phyloP scores from a whole-genome alignment of 1,284 basidiomycete species.

The Ceratobasidium sp. region DNA sequence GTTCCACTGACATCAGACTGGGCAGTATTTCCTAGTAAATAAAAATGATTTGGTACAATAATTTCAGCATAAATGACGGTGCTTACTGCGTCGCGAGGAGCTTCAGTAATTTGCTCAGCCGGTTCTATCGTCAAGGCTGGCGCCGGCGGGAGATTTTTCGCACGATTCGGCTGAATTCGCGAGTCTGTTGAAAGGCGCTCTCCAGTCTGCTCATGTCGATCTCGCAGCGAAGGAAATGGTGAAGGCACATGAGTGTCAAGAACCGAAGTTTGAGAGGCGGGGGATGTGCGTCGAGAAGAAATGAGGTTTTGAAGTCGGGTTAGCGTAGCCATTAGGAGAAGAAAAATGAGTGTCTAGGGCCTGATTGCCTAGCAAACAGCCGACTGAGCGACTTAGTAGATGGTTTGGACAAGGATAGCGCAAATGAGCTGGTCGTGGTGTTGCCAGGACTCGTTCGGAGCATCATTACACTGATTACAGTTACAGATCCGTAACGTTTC shows the following conservation, averaged over 20 bases:
- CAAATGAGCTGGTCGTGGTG: constrained; percentile 35
- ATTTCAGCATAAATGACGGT: neutral
- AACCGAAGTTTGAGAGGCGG: constrained; percentile 33
- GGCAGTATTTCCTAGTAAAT: constrained; percentile 64
- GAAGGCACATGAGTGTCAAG: constrained; percentile 52
- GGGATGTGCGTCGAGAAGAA: constrained; percentile 29
- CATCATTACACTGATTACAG: constrained; percentile 23
- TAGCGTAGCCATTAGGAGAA: constrained; percentile 28
- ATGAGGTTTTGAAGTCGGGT: constrained; percentile 38
- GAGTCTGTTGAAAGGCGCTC: constrained; percentile 26
- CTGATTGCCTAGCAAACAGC: neutral
- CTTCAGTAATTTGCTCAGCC: constrained; percentile 25
- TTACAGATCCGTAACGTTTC: constrained; percentile 34
- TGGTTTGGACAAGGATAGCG: neutral
- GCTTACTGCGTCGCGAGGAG: constrained; percentile 20
- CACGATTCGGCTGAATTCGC: constrained; percentile 37
- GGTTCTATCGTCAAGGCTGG: constrained; percentile 28
- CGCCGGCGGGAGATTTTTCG: constrained; percentile 6
- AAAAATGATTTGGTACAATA: neutral
- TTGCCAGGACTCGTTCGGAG: constrained; percentile 24
- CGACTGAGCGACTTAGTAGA: constrained; percentile 14
- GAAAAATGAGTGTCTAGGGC: constrained; percentile 9
- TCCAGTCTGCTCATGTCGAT: constrained; percentile 44
- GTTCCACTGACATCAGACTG: constrained; percentile 74
- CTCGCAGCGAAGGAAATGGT: constrained; percentile 47